Conservation (phyloP, 768 basidiomycete species). For the Rhizopogon roseolus region DNA sequence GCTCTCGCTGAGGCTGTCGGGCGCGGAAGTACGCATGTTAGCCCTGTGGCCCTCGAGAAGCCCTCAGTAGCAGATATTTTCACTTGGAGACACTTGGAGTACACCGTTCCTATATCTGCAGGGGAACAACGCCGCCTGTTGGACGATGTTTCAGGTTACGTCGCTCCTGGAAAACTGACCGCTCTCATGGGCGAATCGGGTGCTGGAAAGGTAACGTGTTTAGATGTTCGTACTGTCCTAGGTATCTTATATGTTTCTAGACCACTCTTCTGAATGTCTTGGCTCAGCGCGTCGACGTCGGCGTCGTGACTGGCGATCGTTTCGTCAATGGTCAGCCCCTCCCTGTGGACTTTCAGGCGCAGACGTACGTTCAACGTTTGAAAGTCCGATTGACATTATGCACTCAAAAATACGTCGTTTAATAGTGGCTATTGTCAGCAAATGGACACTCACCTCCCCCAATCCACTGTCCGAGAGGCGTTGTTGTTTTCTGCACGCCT, state of each 20-base stretch:
- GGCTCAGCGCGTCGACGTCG: constrained; percentile 69
- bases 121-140: constrained; percentile 54
- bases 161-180: constrained; percentile 83
- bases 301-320: constrained; percentile 58
- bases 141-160: constrained; percentile 74
- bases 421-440: constrained; percentile 44
- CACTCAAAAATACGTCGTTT: constrained; percentile 15
- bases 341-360: constrained; percentile 47
- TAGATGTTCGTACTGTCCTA: not conserved
- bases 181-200: constrained; percentile 88
- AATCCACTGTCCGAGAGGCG: constrained; percentile 79
- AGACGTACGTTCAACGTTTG: constrained; percentile 68
- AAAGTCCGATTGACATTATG: constrained; percentile 42
- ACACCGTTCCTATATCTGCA: constrained; percentile 64
- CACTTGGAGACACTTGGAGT: constrained; percentile 80
- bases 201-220: constrained; percentile 42
- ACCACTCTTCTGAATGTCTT: constrained; percentile 75
- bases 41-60: not conserved
- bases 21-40: not conserved
- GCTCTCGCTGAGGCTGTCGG: not conserved
- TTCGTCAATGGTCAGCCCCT: constrained; percentile 64
- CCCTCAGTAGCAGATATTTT: constrained; percentile 45
- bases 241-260: constrained; percentile 33
- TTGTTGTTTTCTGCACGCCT: constrained; percentile 83
- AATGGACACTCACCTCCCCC: constrained; percentile 82